Conservation (phyloP, 2,329 filamentous ascomycete species). For the Aspergillus brasiliensis region DNA sequence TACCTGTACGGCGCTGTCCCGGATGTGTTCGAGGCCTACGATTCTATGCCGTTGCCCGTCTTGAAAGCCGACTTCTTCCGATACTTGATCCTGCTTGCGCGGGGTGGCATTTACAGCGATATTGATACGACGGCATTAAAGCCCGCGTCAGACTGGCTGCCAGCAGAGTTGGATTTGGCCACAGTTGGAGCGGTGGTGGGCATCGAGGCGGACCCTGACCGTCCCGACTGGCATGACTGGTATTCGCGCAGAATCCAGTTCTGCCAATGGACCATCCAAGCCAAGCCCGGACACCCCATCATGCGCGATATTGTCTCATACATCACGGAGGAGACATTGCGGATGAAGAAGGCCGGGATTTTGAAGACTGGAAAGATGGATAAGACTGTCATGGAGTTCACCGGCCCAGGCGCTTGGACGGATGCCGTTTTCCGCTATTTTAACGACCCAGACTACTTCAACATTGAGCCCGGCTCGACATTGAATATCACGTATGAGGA, state of each 20-base stretch:
- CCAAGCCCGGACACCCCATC: constrained; percentile 91
- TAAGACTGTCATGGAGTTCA: constrained; percentile 87
- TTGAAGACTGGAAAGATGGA: constrained; percentile 64
- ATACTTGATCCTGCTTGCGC: constrained; percentile 73
- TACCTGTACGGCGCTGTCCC: constrained; percentile 84
- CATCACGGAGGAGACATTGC: constrained; percentile 80
- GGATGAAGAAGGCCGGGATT: constrained; percentile 67
- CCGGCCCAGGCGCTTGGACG: constrained; percentile 92
- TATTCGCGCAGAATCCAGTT: constrained; percentile 96
- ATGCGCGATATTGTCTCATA: constrained; percentile 82
- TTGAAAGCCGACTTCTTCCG: constrained; percentile 79
- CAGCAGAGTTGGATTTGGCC: constrained; percentile 71
- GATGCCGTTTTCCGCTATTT: constrained; percentile 90
- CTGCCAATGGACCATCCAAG: constrained; percentile 98
- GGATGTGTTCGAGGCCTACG: constrained; percentile 76
- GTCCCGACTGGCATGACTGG: constrained; percentile 90
- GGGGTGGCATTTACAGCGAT: constrained; percentile 83
- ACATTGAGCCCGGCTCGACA: constrained; percentile 66
- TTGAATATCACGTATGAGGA: constrained; percentile 80
- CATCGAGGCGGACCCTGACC: constrained; percentile 94
- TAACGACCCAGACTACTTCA: constrained; percentile 87
- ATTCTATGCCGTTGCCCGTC: constrained; percentile 70
- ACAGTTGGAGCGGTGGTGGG: constrained; percentile 85
- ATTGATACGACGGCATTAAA: constrained; percentile 89
- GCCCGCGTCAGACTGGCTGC: constrained; percentile 85